Base-by-base conservation (phyloP, 1,139 yeast species). In the Geotrichum macrosporum region DNA sequence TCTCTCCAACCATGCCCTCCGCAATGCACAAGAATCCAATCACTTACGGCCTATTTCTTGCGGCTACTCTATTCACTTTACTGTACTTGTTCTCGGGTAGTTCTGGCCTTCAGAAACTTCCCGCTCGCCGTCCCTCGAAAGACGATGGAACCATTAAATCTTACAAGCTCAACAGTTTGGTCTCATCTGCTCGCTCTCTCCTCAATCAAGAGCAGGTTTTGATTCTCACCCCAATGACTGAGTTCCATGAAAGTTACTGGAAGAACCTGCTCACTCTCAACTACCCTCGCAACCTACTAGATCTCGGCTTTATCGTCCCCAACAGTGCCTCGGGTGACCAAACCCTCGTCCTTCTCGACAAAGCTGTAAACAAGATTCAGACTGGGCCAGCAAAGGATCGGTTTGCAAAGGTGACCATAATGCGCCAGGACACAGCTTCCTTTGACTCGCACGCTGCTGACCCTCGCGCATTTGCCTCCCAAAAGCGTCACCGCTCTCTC, bases 351-450 rank as follows among this genome's bases (percentile, higher is more conserved):
- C 65, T 72, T 54, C 73, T 92, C 56, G 95, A 88, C 65, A 66
- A 69, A 27, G 94, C 86, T 6, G 80, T 92, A 47, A 84, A 84
- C 58, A 77, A 75, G 61, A 71, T 77, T 30, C 88, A 84, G 65
- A 70, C 77, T 29, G 75, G 75, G 24, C 70, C 76, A 35, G 76
- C 78, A 55, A 73, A 71, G 54, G 70, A 74, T 54, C 73, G 83
- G 60, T 89, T 83, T 65, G 79, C 82, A 50, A 86, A 87, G 62
- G 77, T 92, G 54, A 84, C 95, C 24, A 82, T 92, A 39, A 73
- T 92, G 62, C 79, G 97, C 65, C 97, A 92, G 69, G 97, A 92
- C 65, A 79, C 97, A 88, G 64, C 79, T 92, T 31, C 81, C 78
- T 46, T 80, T 92, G 8, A 74, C 84, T 54, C 76, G 39, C 96